Conservation (phyloP, 805 yeast genomes). For the Candida tallmaniae region DNA sequence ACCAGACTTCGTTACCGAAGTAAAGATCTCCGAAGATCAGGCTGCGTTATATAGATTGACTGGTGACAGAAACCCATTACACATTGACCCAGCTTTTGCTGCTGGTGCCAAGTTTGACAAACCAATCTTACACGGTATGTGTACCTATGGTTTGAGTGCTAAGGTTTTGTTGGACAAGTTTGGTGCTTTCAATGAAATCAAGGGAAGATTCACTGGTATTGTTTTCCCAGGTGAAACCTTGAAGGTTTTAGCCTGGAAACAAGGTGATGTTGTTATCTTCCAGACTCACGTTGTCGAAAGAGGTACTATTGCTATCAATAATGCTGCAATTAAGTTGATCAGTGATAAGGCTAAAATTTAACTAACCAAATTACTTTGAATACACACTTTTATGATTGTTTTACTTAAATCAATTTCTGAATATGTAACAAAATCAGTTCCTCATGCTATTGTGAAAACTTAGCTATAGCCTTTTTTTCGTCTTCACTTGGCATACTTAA, state of each 20-base stretch:
- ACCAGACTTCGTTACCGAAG: conserved; percentile 64
- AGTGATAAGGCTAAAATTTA: conserved; percentile 38
- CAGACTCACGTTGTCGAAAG: conserved; percentile 81
- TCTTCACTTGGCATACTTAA: too few species aligned
- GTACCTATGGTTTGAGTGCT: conserved; percentile 77
- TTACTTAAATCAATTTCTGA: too few species aligned
- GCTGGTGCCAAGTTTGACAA: conserved; percentile 76
- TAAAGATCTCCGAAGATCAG: conserved; percentile 61
- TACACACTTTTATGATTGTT: too few species aligned
- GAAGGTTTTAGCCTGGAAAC: conserved; percentile 79
- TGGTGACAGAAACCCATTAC: conserved; percentile 94
- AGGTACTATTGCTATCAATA: conserved; percentile 71
- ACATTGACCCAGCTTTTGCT: conserved; percentile 89
- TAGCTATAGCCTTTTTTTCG: too few species aligned
- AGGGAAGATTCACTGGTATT: conserved; percentile 84
- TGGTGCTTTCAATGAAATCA: conserved; percentile 80
- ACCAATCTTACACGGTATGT: conserved; percentile 92
- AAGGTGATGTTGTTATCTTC: conserved; percentile 66
- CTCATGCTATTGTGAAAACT: too few species aligned
- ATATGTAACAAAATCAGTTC: too few species aligned
- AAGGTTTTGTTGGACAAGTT: conserved; percentile 73
- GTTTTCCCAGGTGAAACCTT: conserved; percentile 94
- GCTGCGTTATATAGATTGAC: conserved; percentile 89
- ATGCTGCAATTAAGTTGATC: conserved; percentile 72
- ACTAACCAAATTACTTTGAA: too few species aligned